phyloP scores from a whole-genome alignment of 306 rosid genomes.

The Cicer cuneatum region DNA sequence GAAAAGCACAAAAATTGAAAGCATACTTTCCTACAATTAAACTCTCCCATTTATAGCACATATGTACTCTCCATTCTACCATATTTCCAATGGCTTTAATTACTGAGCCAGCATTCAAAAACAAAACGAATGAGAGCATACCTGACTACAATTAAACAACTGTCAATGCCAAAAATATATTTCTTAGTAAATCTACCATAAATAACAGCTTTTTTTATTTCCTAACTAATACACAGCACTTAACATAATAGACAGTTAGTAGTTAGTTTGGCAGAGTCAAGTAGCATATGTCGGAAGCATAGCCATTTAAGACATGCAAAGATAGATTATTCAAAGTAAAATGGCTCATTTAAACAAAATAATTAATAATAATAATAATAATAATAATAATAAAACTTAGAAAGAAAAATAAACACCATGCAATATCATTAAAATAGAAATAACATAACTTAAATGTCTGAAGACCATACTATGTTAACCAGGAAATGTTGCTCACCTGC shows the following conservation, averaged over 20 bases:
- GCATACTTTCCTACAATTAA: background rate
- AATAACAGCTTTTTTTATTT: background rate
- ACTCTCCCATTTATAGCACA: background rate
- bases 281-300: constrained; percentile 6
- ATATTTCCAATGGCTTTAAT: constrained; percentile 12
- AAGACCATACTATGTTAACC: background rate
- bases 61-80: background rate
- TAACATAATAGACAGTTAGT: constrained; percentile 27
- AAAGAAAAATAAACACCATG: background rate
- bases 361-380: background rate
- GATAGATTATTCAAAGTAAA: background rate
- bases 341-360: constrained; percentile 15
- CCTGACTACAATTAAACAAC: constrained; percentile 5
- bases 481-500: constrained; percentile 63
- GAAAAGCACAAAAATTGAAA: constrained; percentile 4
- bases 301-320: constrained; percentile 11
- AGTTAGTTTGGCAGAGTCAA: background rate
- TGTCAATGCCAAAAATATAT: constrained; percentile 7
- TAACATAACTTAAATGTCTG: background rate
- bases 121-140: constrained; percentile 2
- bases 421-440: background rate
- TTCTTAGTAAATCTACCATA: background rate
- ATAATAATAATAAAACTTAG: background rate
- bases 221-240: background rate
- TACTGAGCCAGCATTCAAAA: constrained; percentile 1